Evolutionary conservation across 2,329 filamentous ascomycete genomes (phyloP).

Genomic region (Cladosporium colombiae): DNA sequence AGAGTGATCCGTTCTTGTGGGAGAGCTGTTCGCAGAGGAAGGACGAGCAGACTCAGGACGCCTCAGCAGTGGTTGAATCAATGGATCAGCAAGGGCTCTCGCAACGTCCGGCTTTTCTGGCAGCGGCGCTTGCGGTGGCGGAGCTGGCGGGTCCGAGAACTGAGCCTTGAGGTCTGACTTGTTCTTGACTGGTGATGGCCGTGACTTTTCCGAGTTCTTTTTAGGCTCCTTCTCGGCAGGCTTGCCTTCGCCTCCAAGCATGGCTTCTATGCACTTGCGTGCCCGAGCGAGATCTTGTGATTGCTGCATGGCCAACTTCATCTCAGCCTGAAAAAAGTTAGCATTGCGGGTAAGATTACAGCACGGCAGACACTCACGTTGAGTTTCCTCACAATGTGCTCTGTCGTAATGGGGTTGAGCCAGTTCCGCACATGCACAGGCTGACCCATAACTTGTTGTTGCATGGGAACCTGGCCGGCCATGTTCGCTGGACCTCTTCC

Average conservation of each 20-base stretch:
- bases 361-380: conserved; percentile 59
- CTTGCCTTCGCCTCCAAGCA: conserved; percentile 70
- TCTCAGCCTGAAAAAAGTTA: conserved; percentile 66
- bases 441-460: conserved; percentile 63
- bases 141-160: conserved; percentile 90
- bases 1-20: conserved; percentile 59
- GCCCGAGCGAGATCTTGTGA: conserved; percentile 82
- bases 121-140: conserved; percentile 87
- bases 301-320: conserved; percentile 86
- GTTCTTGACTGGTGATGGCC: conserved; percentile 55
- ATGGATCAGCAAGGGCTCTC: conserved; percentile 48
- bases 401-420: conserved; percentile 85
- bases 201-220: conserved; percentile 46
- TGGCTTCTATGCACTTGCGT: conserved; percentile 73
- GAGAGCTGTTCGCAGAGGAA: conserved; percentile 56
- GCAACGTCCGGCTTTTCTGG: conserved; percentile 85
- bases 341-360: background rate
- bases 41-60: conserved; percentile 74
- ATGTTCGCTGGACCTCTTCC: conserved; percentile 60
- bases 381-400: conserved; percentile 87
- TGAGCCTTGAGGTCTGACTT: conserved; percentile 76
- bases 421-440: conserved; percentile 79
- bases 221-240: conserved; percentile 48
- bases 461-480: conserved; percentile 57
- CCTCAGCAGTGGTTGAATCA: conserved; percentile 65